Base-by-base conservation (phyloP, 345 rosid species). In the Citrus maxima region DNA sequence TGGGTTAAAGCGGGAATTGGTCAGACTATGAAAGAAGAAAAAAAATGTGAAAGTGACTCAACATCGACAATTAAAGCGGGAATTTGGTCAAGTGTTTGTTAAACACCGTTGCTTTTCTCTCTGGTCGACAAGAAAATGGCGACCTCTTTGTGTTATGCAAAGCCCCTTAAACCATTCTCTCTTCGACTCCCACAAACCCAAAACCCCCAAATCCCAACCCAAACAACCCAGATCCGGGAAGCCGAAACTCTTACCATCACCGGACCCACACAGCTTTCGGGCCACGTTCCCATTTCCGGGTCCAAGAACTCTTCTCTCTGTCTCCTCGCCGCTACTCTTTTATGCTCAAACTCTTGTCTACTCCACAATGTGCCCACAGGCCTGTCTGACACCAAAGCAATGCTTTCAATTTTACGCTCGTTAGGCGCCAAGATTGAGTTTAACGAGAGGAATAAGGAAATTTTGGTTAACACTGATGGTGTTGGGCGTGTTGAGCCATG, bases 241-340 rank as follows among this genome's bases (percentile, higher is more conserved):
- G 35, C 70, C 51, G 58, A 73, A 32, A 37, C 74, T 35, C 82
- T 81, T 71, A 51, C 64, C 72, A 77, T 82, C 61, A 79, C 70
- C 13, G 87, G 81, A 68, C 87, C 85, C 40, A 56, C 87, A 19
- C 68, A 82, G 35, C 83, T 85, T 51, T 77, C 79, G 0, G 87
- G 87, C 21, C 87, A 85, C 12, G 72, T 80, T 58, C 24, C 72
- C 80, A 75, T 85, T 65, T 82, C 85, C 25, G 84, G 87, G 60
- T 85, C 85, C 30, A 85, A 82, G 16, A 85, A 85, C 75, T 71
- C 84, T 40, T 74, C 85, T 59, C 74, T 85, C 7, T 25, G 83
- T 37, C 75, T 85, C 38, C 81, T 85, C 24, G 87, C 80, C 4
- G 84, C 85, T 10, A 80, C 84, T 42, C 75, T 82, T 42, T 75